A percentile compares a stretch with the other conserved stretches of the same genome.
Evolutionary conservation across 371 early-diverging fungal species (phyloP).

Genomic region (Mortierella sp.): DNA sequence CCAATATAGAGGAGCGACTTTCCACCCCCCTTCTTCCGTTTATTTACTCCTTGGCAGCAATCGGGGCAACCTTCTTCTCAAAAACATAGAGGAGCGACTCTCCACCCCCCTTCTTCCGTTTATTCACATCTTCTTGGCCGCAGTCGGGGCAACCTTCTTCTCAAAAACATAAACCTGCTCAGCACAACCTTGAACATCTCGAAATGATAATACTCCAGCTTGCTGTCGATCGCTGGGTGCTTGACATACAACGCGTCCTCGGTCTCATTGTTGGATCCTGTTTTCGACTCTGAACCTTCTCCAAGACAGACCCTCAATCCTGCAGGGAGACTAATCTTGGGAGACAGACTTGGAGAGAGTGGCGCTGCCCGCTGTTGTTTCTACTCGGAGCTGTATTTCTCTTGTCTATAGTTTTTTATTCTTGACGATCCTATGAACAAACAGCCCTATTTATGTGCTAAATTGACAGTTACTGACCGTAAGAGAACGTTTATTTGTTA

Average conservation of each 20-base stretch:
- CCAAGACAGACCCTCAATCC: neutral
- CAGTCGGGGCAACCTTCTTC: neutral
- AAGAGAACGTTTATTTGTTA: too few relatives aligned
- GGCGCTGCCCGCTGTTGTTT: neutral
- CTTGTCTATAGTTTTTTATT: too few relatives aligned
- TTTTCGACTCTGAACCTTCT: neutral
- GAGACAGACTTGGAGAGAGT: neutral
- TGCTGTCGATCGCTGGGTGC: neutral
- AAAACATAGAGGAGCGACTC: neutral
- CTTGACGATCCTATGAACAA: too few relatives aligned
- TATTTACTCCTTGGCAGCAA: neutral
- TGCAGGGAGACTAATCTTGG: neutral
- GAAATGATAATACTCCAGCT: constrained; percentile 17
- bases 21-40: too few relatives aligned
- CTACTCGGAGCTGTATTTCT: too few relatives aligned
- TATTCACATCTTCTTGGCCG: neutral
- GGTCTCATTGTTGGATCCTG: neutral
- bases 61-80: neutral
- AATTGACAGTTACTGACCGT: too few relatives aligned
- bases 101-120: too few relatives aligned
- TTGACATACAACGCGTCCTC: neutral
- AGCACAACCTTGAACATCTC: constrained; percentile 9
- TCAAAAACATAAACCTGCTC: neutral
- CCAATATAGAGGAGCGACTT: too few relatives aligned
- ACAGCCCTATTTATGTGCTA: too few relatives aligned